A percentile compares a stretch with the other conserved stretches of the same genome.
Evolutionary conservation across 768 basidiomycete species (phyloP).

Genomic region (Saitozyma podzolica): DNA sequence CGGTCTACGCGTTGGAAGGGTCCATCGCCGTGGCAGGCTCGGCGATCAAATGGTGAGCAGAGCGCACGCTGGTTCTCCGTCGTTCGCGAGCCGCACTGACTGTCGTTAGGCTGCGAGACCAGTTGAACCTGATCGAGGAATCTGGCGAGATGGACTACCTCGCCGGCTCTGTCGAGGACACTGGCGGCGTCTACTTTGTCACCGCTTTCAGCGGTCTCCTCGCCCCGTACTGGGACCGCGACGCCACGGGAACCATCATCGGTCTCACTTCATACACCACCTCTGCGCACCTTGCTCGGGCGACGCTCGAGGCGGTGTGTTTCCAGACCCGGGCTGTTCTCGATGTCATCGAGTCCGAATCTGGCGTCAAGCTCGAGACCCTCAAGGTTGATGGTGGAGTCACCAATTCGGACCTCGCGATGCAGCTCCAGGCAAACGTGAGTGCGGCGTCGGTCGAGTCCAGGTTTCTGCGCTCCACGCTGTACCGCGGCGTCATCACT

Average conservation of each 20-base stretch:
- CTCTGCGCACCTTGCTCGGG: conserved; percentile 88
- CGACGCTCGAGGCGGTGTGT: conserved; percentile 92
- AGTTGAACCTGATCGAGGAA: conserved; percentile 75
- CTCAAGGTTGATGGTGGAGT: conserved; percentile 84
- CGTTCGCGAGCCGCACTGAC: background rate
- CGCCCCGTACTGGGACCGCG: conserved; percentile 90
- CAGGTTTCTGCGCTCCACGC: background rate
- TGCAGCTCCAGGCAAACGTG: conserved; percentile 53
- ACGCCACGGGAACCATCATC: conserved; percentile 58
- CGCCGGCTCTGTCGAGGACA: conserved; percentile 70
- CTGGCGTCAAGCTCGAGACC: conserved; percentile 69
- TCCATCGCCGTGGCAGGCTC: conserved; percentile 93
- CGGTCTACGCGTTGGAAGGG: conserved; percentile 92
- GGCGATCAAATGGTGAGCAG: conserved; percentile 78
- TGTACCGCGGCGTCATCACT: background rate
- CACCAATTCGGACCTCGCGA: conserved; percentile 57
- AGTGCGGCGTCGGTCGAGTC: conserved; percentile 44
- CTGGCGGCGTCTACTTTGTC: conserved; percentile 93
- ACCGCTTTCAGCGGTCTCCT: conserved; percentile 94
- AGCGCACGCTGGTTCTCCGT: background rate
- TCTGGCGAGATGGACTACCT: conserved; percentile 83
- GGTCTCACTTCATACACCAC: conserved; percentile 51
- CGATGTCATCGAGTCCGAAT: conserved; percentile 91
- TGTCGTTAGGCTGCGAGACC: conserved; percentile 72
- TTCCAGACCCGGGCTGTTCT: conserved; percentile 94